Percentiles rank a stretch among this genome's conserved stretches.
These are phyloP conservation scores for Penicillium sp. DNA, from an alignment of 2,329 filamentous ascomycete species.

Conservation along the genomic window DNA sequence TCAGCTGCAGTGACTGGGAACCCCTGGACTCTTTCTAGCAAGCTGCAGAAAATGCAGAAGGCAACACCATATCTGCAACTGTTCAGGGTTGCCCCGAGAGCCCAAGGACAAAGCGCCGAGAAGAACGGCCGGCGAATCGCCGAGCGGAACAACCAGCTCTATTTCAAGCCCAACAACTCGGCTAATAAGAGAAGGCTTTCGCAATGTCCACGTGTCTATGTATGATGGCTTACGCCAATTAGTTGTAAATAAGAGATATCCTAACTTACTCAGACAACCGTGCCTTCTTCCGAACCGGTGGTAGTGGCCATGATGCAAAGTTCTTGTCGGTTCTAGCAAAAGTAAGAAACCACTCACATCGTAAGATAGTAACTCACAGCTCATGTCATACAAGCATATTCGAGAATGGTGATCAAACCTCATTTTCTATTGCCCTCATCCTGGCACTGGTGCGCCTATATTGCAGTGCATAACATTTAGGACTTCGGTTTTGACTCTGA, in stretches of 20 bases:
- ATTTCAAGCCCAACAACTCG: neutral
- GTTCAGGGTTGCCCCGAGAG: slow-evolving; percentile 6
- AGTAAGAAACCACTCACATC: neutral
- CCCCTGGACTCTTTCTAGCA: slow-evolving; percentile 13
- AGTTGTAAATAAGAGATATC: neutral
- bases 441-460: too few relatives aligned
- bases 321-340: neutral
- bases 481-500: too few relatives aligned
- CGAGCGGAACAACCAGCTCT: neutral
- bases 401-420: too few relatives aligned
- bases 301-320: neutral
- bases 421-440: too few relatives aligned
- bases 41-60: slow-evolving; percentile 6
- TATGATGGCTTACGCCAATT: neutral
- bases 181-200: neutral
- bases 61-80: slow-evolving; percentile 4
- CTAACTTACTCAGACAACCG: neutral
- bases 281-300: neutral
- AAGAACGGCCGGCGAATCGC: neutral
- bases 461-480: too few relatives aligned
- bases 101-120: neutral
- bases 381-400: too few relatives aligned
- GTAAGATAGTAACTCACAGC: too few relatives aligned
- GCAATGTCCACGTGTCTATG: neutral
- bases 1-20: slow-evolving; percentile 9